These are phyloP conservation scores for Begonia peltatifolia DNA, from an alignment of 306 rosid genomes.

Conservation along the genomic window DNA sequence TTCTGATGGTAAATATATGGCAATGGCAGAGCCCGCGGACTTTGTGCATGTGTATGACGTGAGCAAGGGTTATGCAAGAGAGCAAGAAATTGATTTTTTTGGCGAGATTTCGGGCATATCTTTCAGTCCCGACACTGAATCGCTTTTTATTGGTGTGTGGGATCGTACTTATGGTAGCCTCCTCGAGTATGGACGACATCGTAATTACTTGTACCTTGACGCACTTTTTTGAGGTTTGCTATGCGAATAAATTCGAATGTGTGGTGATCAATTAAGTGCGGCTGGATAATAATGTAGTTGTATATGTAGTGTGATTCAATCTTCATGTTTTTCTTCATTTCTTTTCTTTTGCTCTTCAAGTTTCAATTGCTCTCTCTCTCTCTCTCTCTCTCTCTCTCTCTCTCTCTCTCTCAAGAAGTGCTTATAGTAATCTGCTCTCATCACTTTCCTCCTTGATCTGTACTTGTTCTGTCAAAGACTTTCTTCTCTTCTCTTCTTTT, in stretches of 20 bases:
- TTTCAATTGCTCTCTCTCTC: no score
- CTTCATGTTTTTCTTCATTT: no score
- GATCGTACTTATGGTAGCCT: constrained; percentile 85
- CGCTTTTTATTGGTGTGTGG: constrained; percentile 69
- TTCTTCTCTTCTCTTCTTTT: no score
- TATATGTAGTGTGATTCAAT: constrained; percentile 14
- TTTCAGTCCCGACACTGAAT: constrained; percentile 78
- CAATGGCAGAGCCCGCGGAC: constrained; percentile 84
- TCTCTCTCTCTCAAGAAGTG: no score
- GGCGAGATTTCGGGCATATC: constrained; percentile 88
- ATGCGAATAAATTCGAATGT: constrained; percentile 10
- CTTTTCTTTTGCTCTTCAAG: no score
- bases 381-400: no score
- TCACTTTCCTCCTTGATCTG: no score
- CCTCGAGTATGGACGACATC: constrained; percentile 53
- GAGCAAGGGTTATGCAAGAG: constrained; percentile 47
- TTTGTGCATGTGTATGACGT: constrained; percentile 71
- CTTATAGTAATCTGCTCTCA: no score
- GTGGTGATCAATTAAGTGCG: constrained; percentile 3
- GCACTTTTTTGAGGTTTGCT: constrained; percentile 18
- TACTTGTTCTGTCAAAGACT: no score
- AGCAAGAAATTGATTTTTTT: constrained; percentile 71
- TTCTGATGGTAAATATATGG: constrained; percentile 75
- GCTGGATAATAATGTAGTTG: constrained; percentile 17
- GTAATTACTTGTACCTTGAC: constrained; percentile 44